Conservation (phyloP, 179 eudicot genomes). For the Pouteria campechiana region DNA sequence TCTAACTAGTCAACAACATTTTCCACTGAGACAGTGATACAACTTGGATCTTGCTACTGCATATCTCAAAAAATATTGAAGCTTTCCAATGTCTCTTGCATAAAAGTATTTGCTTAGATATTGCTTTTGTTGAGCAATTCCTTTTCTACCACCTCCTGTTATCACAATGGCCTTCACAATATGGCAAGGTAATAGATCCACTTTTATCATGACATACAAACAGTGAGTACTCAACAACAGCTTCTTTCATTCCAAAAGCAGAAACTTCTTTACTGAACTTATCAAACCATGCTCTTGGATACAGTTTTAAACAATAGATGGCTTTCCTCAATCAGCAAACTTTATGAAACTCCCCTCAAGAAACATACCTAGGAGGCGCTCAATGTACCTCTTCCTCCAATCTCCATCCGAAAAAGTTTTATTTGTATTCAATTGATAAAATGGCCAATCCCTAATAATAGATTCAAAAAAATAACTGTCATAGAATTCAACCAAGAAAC, state of each 20-base stretch:
- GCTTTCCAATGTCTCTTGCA: no score
- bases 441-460: background rate
- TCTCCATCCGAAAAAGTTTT: background rate
- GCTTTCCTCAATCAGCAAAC: background rate
- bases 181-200: background rate
- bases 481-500: background rate
- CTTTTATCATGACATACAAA: background rate
- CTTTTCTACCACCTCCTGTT: no score
- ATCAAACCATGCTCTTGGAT: background rate
- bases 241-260: background rate
- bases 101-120: no score
- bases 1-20: no score
- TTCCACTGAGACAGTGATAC: no score
- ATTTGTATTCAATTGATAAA: background rate
- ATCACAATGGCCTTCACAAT: no score
- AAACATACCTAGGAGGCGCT: background rate
- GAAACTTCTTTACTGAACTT: background rate
- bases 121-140: no score
- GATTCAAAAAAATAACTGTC: background rate
- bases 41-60: no score
- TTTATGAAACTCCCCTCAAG: background rate
- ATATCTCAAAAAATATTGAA: no score
- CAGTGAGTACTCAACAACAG: background rate
- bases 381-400: background rate
- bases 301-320: background rate